These are phyloP conservation scores for Seminavis robusta DNA, from an alignment of 108 stramenopile genomes.

Conservation along the genomic window DNA sequence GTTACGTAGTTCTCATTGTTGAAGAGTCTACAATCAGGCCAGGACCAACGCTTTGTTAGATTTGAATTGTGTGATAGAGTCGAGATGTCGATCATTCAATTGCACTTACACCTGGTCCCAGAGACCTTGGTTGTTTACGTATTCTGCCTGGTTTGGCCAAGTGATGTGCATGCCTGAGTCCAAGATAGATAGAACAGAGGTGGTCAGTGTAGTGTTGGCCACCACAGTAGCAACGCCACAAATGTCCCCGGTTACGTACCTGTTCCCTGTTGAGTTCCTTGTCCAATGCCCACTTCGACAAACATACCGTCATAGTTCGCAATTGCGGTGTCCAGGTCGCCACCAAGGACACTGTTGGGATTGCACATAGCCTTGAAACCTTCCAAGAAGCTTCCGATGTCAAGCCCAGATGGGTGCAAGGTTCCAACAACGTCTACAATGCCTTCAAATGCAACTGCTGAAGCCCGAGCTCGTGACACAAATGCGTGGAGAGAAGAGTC, in stretches of 20 bases:
- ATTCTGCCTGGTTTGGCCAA: not conserved
- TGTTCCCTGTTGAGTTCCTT: conserved; percentile 15
- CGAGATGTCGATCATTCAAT: too few relatives aligned
- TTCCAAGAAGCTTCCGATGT: conserved; percentile 9
- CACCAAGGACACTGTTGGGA: not conserved
- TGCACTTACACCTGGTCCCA: too few relatives aligned
- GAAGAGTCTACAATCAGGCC: not conserved
- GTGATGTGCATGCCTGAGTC: conserved; percentile 16
- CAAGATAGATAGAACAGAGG: not conserved
- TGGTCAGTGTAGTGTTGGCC: not conserved
- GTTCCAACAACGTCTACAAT: conserved; percentile 10
- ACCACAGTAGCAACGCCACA: not conserved
- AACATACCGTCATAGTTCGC: conserved; percentile 8
- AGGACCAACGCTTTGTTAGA: not conserved
- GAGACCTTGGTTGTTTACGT: too few relatives aligned
- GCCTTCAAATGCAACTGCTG: conserved; percentile 12
- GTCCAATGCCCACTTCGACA: conserved; percentile 3
- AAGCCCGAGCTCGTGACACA: conserved; percentile 10
- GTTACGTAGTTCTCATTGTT: not conserved
- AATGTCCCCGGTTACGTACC: conserved; percentile 13
- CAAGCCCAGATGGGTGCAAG: not conserved
- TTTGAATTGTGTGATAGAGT: too few relatives aligned
- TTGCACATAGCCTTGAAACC: not conserved
- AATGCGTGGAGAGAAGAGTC: conserved; percentile 8
- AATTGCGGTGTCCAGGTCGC: not conserved